Base-by-base conservation (phyloP, 352 stramenopile species). In the Saprolegnia parasitica region DNA sequence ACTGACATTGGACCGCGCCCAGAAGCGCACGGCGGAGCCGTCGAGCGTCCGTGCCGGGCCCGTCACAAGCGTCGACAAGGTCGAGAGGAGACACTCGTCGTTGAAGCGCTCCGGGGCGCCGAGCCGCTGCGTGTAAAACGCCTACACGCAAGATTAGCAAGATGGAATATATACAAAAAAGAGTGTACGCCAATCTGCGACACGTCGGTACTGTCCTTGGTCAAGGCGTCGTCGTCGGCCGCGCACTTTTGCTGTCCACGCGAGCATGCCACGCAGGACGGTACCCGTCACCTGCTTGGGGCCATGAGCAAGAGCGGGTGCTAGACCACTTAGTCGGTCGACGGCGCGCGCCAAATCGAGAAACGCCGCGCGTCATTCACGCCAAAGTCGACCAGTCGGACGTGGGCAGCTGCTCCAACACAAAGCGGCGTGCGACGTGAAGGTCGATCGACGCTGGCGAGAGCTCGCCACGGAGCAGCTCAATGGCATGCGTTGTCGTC, bases 1-100 rank as follows among this genome's bases (percentile, higher is more conserved):
- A 64, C 40, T 66, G 18, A 16, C 58, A 39, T 18, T 66, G 58
- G 32, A 66, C 45, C 29, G 58, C 58, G 10, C 54, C 58, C 20
- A 46, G n/a, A 16, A 55, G 32, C 9, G 24, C 32, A 21, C 58
- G 58, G 23, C 58, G 58, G n/a, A 66, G 24, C 32, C 55, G 8
- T 32, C 15, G 6, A 35, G 37, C 0, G 45, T 39, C n/a, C 20
- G n/a, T 13, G n/a, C 26, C 20, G 52, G 6, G 9, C 15, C 23
- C 5, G 15, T 18, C 15, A 46, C 39, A 46, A 46, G 39, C 39
- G 39, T 46, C 39, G 39, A 8, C 4, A 66, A 13, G 15, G 58
- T 39, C 10, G 26, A n/a, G 58, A 35, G 58, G 10, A 66, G 47
- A 32, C 58, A 66, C 29, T 66, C 58, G 9, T 46, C 58, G 29